Evolutionary conservation across 202 grass and related monocot species (phyloP).

Genomic region (Musa balbisiana): DNA sequence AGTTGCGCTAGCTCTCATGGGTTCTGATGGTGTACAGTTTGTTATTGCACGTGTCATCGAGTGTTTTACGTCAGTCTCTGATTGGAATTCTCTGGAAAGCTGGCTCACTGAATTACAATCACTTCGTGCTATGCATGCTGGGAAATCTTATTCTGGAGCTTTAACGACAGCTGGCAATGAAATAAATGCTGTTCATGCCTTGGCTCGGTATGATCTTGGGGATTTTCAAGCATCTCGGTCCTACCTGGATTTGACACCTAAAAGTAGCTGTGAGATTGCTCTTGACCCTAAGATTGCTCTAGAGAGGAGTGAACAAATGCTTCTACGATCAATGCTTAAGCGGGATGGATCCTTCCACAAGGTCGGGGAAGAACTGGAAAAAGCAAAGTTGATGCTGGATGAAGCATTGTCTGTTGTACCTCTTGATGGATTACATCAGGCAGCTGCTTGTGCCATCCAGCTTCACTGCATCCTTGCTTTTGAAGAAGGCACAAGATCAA

Average conservation of each 20-base stretch:
- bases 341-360: conserved; percentile 37
- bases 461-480: conserved; percentile 81
- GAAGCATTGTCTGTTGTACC: conserved; percentile 80
- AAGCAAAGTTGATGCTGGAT: conserved; percentile 74
- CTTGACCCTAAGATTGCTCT: conserved; percentile 83
- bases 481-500: conserved; percentile 53
- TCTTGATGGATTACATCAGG: conserved; percentile 62
- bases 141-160: conserved; percentile 92
- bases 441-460: conserved; percentile 61
- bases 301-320: conserved; percentile 95
- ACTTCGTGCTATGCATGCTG: conserved; percentile 80
- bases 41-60: conserved; percentile 81
- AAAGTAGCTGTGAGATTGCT: conserved; percentile 75
- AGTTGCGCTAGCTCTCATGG: conserved; percentile 59
- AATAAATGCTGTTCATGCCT: conserved; percentile 88
- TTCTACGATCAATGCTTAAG: conserved; percentile 81
- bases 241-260: conserved; percentile 90
- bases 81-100: conserved; percentile 94
- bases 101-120: conserved; percentile 87
- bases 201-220: conserved; percentile 74
- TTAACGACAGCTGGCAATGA: conserved; percentile 84
- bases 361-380: conserved; percentile 50
- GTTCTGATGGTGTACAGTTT: conserved; percentile 89
- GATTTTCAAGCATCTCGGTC: conserved; percentile 75
- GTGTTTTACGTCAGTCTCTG: conserved; percentile 83